Conservation (phyloP, 2,329 filamentous ascomycete genomes). For the Aspergillus cejpii region DNA sequence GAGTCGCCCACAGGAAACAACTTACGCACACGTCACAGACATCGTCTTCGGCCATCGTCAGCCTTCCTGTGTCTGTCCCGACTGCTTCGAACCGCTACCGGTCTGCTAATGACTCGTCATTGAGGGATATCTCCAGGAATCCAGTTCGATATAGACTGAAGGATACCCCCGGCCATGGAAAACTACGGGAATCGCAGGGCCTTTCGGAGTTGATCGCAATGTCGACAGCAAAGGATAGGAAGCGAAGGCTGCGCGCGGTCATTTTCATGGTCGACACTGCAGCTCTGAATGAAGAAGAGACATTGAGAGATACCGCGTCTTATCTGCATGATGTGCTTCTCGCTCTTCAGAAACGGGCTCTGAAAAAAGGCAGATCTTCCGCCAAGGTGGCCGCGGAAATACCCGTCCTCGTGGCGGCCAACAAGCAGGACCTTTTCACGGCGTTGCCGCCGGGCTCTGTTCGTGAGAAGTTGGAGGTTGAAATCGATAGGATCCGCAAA, state of each 20-base stretch:
- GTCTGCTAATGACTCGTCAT: slow-evolving; percentile 57
- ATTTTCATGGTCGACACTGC: slow-evolving; percentile 88
- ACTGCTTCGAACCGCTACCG: slow-evolving; percentile 58
- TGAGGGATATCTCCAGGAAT: slow-evolving; percentile 47
- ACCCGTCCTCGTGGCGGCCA: slow-evolving; percentile 77
- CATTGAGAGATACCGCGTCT: slow-evolving; percentile 64
- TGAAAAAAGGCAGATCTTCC: slow-evolving; percentile 45
- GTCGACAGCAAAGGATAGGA: slow-evolving; percentile 29
- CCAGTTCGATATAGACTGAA: slow-evolving; percentile 36
- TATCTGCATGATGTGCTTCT: slow-evolving; percentile 91
- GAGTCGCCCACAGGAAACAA: slow-evolving; percentile 30
- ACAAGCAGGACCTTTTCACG: slow-evolving; percentile 94
- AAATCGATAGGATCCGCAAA: slow-evolving; percentile 69
- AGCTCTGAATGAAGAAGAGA: slow-evolving; percentile 45
- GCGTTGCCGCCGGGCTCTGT: slow-evolving; percentile 74
- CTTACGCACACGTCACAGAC: slow-evolving; percentile 58
- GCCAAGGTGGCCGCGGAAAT: slow-evolving; percentile 55
- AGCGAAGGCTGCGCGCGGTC: slow-evolving; percentile 56
- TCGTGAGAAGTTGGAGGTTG: slow-evolving; percentile 66
- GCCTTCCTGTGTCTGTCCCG: slow-evolving; percentile 48
- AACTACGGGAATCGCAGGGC: slow-evolving; percentile 63
- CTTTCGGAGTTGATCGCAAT: slow-evolving; percentile 36
- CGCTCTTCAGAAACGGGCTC: slow-evolving; percentile 66
- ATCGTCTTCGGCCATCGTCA: slow-evolving; percentile 51
- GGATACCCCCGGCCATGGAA: slow-evolving; percentile 93